Conservation (phyloP, 2,329 filamentous ascomycete genomes). For the Alternaria dauci region DNA sequence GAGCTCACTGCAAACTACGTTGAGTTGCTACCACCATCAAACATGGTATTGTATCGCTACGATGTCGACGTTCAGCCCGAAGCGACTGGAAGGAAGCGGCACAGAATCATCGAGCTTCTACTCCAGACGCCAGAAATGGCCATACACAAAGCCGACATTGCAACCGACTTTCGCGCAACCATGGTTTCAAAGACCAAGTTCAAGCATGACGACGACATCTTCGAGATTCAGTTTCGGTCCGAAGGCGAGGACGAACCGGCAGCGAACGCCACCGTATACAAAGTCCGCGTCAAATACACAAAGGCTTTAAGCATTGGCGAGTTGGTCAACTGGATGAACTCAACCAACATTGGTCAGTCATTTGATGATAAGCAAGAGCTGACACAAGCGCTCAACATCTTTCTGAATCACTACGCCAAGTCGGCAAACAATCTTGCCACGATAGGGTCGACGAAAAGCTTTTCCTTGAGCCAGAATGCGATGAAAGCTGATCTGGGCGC, state of each 20-base stretch:
- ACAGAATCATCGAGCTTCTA: conserved; percentile 24
- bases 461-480: conserved; percentile 50
- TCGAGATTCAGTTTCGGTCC: conserved; percentile 27
- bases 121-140: conserved; percentile 23
- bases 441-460: conserved; percentile 59
- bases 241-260: conserved; percentile 33
- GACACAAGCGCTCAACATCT: conserved; percentile 65
- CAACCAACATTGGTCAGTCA: conserved; percentile 46
- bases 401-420: conserved; percentile 61
- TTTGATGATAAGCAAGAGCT: conserved; percentile 58
- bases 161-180: conserved; percentile 36
- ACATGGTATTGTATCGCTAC: conserved; percentile 26
- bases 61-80: conserved; percentile 19
- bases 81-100: conserved; percentile 23
- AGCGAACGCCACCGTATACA: conserved; percentile 19
- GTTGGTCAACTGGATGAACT: conserved; percentile 59
- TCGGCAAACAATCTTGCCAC: conserved; percentile 52
- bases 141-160: conserved; percentile 16
- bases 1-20: conserved; percentile 32
- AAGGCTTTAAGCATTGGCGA: conserved; percentile 35
- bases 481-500: conserved; percentile 52
- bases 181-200: conserved; percentile 33
- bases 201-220: conserved; percentile 15
- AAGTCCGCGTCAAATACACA: conserved; percentile 24
- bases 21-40: conserved; percentile 23